Base-by-base conservation (phyloP, 2,329 filamentous ascomycete species). In the Pseudogymnoascus sp. region DNA sequence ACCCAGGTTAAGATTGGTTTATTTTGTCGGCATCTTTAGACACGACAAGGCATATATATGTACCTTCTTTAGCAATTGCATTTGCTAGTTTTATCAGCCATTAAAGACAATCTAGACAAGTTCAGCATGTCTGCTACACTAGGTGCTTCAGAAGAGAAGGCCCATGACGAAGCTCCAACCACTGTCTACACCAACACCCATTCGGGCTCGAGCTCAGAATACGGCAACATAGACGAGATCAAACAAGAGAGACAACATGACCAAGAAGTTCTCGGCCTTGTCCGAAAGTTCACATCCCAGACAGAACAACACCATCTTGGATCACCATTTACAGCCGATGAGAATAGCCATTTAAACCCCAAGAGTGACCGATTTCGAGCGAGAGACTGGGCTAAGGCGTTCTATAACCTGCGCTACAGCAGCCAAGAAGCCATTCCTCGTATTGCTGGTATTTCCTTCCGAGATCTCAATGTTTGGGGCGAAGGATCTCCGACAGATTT, bases 401-500 rank as follows among this genome's bases (percentile, higher is more conserved):
- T 61, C 27, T 31, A 61, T 3, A 18, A 35, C 21, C 33, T 55
- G 45, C 45, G 45, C 27, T 55, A 55, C 29, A 55, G n/a, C 27
- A 33, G 45, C 45, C 48, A 62, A 13, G 64, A 62, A 58, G 64
- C 62, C 29, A 55, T 64, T 9, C 59, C 62, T 27, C 62, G 67
- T 37, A 63, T 62, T 29, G 62, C 67, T 37, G 68, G 69, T 13
- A 58, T 70, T 21, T 60, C 65, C 7, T 70, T 69, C 45, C 59
- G 48, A 21, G 61, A 69, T 36, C 61, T 70, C 31, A 63, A 64
- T 42, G 67, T 66, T 9, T 64, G 65, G 60, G 69, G 69, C 1
- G 69, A 65, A 60, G 67, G 68, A 5, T 62, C 61, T 8, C 59
- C 66, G 1, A 69, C 68, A 1, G 67, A 70, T 42, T 70, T 68